A percentile compares a stretch with the other conserved stretches of the same genome.
Evolutionary conservation across 1,284 basidiomycete genomes (phyloP).

Genomic region (Malassezia sympodialis): DNA sequence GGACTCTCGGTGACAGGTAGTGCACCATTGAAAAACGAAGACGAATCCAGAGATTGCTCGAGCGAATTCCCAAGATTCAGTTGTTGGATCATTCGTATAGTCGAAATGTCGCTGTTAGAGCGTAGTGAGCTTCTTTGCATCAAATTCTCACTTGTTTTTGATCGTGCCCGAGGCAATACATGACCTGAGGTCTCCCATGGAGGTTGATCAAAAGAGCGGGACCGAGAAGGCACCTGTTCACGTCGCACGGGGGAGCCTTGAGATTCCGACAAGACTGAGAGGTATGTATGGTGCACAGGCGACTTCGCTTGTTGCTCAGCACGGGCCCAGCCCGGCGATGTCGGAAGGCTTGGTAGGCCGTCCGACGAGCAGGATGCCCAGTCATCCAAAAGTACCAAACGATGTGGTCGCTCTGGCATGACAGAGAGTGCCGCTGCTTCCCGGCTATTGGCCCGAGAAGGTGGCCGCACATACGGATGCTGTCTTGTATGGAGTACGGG

Average conservation of each 20-base stretch:
- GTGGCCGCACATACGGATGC: neutral
- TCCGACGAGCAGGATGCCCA: constrained; percentile 7
- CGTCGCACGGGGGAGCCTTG: neutral
- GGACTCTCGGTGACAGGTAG: neutral
- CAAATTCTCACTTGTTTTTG: neutral
- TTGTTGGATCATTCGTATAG: neutral
- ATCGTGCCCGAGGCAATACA: neutral
- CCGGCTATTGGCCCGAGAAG: neutral
- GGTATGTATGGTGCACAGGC: neutral
- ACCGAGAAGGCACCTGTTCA: neutral
- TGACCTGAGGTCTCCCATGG: neutral
- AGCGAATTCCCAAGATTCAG: neutral
- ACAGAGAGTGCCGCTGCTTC: neutral
- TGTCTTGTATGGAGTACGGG: neutral
- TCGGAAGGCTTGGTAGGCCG: neutral
- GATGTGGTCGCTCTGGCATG: neutral
- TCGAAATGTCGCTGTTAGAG: neutral
- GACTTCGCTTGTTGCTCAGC: neutral
- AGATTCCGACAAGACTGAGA: neutral
- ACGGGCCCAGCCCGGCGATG: constrained; percentile 6
- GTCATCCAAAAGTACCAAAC: neutral
- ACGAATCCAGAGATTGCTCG: neutral
- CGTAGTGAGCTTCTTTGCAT: neutral
- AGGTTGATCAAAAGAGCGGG: neutral
- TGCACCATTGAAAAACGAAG: neutral